A percentile compares a stretch with the other conserved stretches of the same genome.
Evolutionary conservation across 177 flowering plant genomes (phyloP).

Genomic region (Vitis hybrid): DNA sequence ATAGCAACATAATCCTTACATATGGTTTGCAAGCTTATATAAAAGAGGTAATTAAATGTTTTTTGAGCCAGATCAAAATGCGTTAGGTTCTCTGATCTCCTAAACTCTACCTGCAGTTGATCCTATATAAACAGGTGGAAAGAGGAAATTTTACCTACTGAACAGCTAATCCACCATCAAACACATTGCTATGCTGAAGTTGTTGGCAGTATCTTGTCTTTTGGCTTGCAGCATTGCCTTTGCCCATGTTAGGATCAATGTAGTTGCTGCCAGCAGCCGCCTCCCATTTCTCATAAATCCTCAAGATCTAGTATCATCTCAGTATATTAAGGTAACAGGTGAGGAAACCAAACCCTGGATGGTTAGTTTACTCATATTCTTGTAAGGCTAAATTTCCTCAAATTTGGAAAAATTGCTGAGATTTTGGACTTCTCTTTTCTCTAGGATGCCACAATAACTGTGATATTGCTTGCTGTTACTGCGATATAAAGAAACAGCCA

Average conservation of each 20-base stretch:
- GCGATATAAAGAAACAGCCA: conserved; percentile 47
- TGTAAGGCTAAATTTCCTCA: neutral
- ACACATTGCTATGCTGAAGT: conserved; percentile 11
- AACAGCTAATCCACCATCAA: conserved; percentile 1
- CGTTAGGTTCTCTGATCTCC: conserved; percentile 14
- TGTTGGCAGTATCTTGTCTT: conserved; percentile 13
- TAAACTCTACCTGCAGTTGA: neutral
- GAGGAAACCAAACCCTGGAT: neutral
- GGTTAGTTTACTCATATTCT: neutral
- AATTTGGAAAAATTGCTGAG: neutral
- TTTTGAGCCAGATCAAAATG: neutral
- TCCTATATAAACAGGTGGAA: conserved; percentile 9
- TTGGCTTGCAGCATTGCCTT: conserved; percentile 13
- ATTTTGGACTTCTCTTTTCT: neutral
- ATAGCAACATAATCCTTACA: too few relatives aligned
- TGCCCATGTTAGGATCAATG: conserved; percentile 1
- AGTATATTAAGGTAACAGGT: conserved; percentile 40
- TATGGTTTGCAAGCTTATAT: neutral
- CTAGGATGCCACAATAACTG: conserved; percentile 54
- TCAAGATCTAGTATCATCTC: conserved; percentile 17
- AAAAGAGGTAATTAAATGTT: neutral
- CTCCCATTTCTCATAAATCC: conserved; percentile 15
- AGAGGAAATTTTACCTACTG: conserved; percentile 4
- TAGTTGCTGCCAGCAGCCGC: conserved; percentile 25
- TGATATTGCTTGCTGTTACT: conserved; percentile 48